Percentiles rank a stretch among this genome's conserved stretches.
Evolutionary conservation across 225 moss, liverwort and hornwort genomes (phyloP).

Genomic region (Sphagnum tenellum): DNA sequence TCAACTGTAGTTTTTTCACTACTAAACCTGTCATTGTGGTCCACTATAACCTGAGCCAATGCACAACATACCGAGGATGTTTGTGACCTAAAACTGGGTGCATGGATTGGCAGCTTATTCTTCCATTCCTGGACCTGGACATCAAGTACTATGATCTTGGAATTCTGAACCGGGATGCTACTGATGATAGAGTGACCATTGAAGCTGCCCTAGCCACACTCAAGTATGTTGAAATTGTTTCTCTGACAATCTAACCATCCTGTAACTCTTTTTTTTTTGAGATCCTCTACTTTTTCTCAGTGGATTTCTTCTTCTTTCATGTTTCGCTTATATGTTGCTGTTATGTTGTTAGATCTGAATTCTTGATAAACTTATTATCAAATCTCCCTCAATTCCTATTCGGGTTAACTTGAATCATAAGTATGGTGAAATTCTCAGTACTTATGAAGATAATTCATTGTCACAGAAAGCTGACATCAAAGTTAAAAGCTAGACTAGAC

Average conservation of each 20-base stretch:
- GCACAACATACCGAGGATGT: not conserved
- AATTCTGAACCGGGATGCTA: constrained; percentile 64
- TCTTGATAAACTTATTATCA: no score
- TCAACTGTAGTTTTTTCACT: not conserved
- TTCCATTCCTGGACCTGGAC: constrained; percentile 72
- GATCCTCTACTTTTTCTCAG: no score
- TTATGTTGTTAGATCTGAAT: no score
- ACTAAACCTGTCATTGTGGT: not conserved
- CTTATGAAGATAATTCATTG: no score
- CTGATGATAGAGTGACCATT: constrained; percentile 61
- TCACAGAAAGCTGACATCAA: not conserved
- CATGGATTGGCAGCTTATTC: constrained; percentile 46
- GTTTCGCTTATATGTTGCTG: no score
- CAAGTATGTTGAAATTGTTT: constrained; percentile 26
- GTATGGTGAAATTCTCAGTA: no score
- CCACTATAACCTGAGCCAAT: not conserved
- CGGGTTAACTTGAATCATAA: no score
- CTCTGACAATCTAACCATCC: not conserved
- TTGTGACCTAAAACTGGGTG: not conserved
- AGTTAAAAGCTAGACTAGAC: no score
- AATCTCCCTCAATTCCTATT: no score
- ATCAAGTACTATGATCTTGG: constrained; percentile 82
- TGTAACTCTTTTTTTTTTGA: not conserved
- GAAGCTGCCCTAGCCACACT: constrained; percentile 76
- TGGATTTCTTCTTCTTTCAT: no score